Conservation (phyloP, 2,329 filamentous ascomycete species). For the Aspergillus eucalypticola region DNA sequence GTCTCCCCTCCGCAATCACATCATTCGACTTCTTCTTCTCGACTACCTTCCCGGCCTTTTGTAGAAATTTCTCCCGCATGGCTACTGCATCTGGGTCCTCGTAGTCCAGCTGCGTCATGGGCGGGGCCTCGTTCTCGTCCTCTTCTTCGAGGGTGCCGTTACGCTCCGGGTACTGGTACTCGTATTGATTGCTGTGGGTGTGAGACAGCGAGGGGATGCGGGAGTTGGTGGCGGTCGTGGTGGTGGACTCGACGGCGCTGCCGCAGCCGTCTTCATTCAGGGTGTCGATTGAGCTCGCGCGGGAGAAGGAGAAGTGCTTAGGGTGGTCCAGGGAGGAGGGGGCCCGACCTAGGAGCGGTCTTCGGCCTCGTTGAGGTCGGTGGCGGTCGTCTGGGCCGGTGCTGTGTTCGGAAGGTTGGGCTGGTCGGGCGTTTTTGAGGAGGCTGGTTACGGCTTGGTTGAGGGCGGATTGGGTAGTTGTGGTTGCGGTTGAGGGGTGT, state of each 20-base stretch:
- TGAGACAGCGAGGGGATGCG: background rate
- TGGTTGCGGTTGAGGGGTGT: slow-evolving; percentile 1
- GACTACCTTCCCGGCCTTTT: slow-evolving; percentile 46
- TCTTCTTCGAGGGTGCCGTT: slow-evolving; percentile 22
- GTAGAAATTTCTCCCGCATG: slow-evolving; percentile 58
- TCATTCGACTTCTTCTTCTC: slow-evolving; percentile 26
- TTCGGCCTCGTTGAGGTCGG: slow-evolving; percentile 29
- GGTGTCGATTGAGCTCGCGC: slow-evolving; percentile 53
- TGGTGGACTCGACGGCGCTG: slow-evolving; percentile 36
- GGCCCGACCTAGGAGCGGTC: slow-evolving; percentile 45
- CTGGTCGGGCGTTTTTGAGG: slow-evolving; percentile 41
- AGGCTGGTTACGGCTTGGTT: slow-evolving; percentile 44
- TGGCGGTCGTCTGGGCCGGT: slow-evolving; percentile 18
- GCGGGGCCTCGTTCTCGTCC: slow-evolving; percentile 38
- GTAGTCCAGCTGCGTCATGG: slow-evolving; percentile 51
- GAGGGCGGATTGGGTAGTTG: slow-evolving; percentile 30
- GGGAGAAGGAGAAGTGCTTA: slow-evolving; percentile 31
- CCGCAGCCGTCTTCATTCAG: slow-evolving; percentile 48
- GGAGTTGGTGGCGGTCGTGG: slow-evolving; percentile 14
- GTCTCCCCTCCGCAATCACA: slow-evolving; percentile 8
- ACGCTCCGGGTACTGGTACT: slow-evolving; percentile 29
- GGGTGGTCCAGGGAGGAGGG: slow-evolving; percentile 37
- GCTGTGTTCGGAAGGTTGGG: slow-evolving; percentile 24
- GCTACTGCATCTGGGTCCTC: slow-evolving; percentile 55
- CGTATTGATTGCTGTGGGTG: slow-evolving; percentile 26